Evolutionary conservation across 116 monocot species (phyloP).

Genomic region (Trichopus zeylanicus): DNA sequence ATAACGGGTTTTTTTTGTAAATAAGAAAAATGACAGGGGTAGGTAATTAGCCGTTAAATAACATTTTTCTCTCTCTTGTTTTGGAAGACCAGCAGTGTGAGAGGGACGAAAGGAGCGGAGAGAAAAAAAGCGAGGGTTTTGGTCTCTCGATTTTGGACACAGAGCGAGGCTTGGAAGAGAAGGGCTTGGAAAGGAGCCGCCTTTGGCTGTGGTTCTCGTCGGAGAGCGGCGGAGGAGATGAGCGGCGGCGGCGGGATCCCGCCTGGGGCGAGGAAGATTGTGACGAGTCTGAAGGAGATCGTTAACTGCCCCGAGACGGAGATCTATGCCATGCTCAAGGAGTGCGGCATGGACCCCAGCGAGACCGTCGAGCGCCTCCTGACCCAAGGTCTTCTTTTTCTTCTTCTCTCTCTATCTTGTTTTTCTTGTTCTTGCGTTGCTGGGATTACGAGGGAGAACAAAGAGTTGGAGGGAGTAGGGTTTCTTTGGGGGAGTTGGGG

Average conservation of each 20-base stretch:
- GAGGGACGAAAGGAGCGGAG: background rate
- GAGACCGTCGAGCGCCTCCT: slow-evolving; percentile 74
- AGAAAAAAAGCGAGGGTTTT: background rate
- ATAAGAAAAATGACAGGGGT: no score
- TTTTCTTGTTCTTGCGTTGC: no score
- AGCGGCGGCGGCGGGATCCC: slow-evolving; percentile 34
- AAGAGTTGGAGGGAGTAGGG: no score
- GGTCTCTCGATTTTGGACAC: no score
- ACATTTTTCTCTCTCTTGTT: no score
- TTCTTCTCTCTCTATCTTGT: no score
- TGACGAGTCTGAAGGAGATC: slow-evolving; percentile 82
- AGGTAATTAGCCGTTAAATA: no score
- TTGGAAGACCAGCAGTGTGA: no score
- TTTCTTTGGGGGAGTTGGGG: no score
- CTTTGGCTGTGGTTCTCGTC: background rate
- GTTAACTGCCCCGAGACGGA: slow-evolving; percentile 66
- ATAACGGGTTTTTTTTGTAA: no score
- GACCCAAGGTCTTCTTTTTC: slow-evolving; percentile 73
- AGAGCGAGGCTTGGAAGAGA: no score
- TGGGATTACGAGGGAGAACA: no score
- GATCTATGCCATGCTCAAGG: slow-evolving; percentile 85
- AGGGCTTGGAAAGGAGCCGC: slow-evolving; percentile 17
- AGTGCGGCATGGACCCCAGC: slow-evolving; percentile 85
- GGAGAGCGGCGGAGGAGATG: slow-evolving; percentile 16
- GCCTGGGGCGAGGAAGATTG: slow-evolving; percentile 53